Base-by-base conservation (phyloP, 768 basidiomycete species). In the Lactarius deliciosus region DNA sequence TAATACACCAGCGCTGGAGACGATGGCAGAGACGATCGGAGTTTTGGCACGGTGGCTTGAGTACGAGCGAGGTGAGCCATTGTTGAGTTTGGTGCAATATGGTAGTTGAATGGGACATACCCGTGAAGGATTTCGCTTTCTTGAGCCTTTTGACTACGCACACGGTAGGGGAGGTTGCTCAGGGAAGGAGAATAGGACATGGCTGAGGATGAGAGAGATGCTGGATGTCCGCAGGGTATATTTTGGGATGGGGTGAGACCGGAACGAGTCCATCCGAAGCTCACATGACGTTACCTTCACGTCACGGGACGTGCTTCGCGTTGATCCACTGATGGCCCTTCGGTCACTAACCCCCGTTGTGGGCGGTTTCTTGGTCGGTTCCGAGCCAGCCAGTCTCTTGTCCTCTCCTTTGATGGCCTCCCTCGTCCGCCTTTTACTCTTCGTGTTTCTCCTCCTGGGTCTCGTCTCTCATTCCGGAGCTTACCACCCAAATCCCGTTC, bases 21-120 rank as follows among this genome's bases (percentile, higher is more conserved):
- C 65, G 38, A 67, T 66, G 15, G 68, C 70, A 9, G 69, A 69
- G 3, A 71, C 38, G 4, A 55, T 63, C 2, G 70, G 70, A 5
- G 65, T 71, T 57, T 69, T 70, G 58, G 68, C 64, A 3, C 61
- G 68, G 40, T 63, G 66, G 22, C 69, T 69, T 41, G 30, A 36
- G 16, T 22, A 22, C 16, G 34, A 8, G 7, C 20, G 25, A 38
- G 58, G 38, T 30, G 22, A 60, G 32, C 9, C 4, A 18, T 34
- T 18, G 32, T 56, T 10, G 40, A 57, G 32, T 3, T 11, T n/a
- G 30, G 30, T 45, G 56, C 41, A 36, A 47, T 3, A 47, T 7
- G 43, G 38, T 25, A 53, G 32, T 20, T n/a, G 32, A 56, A 20
- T 28, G 3, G 28, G 56, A 61, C 67, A 60, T 54, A 68, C 68